Percentiles rank a stretch among this genome's conserved stretches.
These are phyloP conservation scores for Cladosporium sp. DNA, from an alignment of 2,329 filamentous ascomycete genomes.

Conservation along the genomic window DNA sequence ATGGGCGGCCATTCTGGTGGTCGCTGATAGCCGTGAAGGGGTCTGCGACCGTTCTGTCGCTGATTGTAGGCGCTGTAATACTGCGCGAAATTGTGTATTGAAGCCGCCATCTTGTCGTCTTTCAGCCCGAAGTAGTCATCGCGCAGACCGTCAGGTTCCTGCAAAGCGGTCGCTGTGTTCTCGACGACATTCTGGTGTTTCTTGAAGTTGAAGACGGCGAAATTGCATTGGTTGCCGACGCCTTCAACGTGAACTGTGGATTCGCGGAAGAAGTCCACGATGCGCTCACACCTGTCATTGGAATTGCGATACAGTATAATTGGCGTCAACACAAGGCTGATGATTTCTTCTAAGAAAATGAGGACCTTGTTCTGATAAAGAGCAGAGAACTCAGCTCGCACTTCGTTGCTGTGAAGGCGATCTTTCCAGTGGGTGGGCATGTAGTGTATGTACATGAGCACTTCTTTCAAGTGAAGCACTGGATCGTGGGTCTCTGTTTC, in stretches of 20 bases:
- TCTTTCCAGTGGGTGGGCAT: constrained; percentile 84
- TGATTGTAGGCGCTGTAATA: constrained; percentile 58
- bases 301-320: constrained; percentile 83
- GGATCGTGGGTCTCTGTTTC: constrained; percentile 89
- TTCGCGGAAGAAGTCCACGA: constrained; percentile 96
- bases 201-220: constrained; percentile 96
- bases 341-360: constrained; percentile 86
- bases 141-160: constrained; percentile 52
- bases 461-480: constrained; percentile 79
- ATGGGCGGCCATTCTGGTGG: constrained; percentile 31
- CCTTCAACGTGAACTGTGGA: constrained; percentile 97
- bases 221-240: constrained; percentile 92
- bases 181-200: constrained; percentile 59
- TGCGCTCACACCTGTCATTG: constrained; percentile 81
- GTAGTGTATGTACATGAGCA: constrained; percentile 91
- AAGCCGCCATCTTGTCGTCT: constrained; percentile 97
- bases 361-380: constrained; percentile 90
- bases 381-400: constrained; percentile 82
- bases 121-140: constrained; percentile 94
- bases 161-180: constrained; percentile 30
- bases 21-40: constrained; percentile 24
- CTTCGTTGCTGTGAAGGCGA: constrained; percentile 87
- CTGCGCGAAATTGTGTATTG: constrained; percentile 90
- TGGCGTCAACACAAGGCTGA: constrained; percentile 89
- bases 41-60: constrained; percentile 24